Evolutionary conservation across 768 basidiomycete species (phyloP).

Genomic region (Coprinopsis cinerea): DNA sequence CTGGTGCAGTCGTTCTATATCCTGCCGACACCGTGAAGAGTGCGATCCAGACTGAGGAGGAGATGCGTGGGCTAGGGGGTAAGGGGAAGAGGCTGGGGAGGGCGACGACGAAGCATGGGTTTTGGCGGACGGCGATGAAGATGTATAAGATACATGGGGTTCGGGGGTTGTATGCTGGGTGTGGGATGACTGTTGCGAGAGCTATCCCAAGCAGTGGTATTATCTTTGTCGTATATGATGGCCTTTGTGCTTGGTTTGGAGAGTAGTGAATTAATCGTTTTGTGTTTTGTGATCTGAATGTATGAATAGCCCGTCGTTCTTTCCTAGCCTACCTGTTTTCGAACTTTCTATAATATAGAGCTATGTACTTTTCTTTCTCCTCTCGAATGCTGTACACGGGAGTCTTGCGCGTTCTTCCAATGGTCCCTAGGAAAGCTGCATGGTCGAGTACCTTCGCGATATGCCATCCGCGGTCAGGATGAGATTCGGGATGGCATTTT

Average conservation of each 20-base stretch:
- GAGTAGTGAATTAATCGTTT: not conserved
- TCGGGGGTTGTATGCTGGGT: constrained; percentile 78
- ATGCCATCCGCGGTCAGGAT: too few relatives aligned
- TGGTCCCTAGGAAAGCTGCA: too few relatives aligned
- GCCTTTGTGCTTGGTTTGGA: constrained; percentile 40
- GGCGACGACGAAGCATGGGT: constrained; percentile 16
- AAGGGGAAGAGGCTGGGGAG: constrained; percentile 22
- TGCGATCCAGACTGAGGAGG: constrained; percentile 90
- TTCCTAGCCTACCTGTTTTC: not conserved
- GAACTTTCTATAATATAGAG: not conserved
- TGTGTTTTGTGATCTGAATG: too few relatives aligned
- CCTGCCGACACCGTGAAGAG: constrained; percentile 95
- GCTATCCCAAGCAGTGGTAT: constrained; percentile 83
- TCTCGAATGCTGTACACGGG: too few relatives aligned
- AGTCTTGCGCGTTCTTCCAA: too few relatives aligned
- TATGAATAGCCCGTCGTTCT: not conserved
- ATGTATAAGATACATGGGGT: constrained; percentile 75
- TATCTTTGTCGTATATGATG: constrained; percentile 87
- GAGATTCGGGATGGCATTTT: too few relatives aligned
- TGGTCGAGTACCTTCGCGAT: too few relatives aligned
- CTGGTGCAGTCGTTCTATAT: constrained; percentile 85
- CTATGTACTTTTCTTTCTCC: too few relatives aligned
- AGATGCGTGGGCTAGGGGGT: constrained; percentile 40
- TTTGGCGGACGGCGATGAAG: constrained; percentile 52
- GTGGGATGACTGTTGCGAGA: constrained; percentile 80